Percentiles rank a stretch among this genome's conserved stretches.
Conservation (phyloP, 331 rosid genomes). For the Malus hybrid region DNA sequence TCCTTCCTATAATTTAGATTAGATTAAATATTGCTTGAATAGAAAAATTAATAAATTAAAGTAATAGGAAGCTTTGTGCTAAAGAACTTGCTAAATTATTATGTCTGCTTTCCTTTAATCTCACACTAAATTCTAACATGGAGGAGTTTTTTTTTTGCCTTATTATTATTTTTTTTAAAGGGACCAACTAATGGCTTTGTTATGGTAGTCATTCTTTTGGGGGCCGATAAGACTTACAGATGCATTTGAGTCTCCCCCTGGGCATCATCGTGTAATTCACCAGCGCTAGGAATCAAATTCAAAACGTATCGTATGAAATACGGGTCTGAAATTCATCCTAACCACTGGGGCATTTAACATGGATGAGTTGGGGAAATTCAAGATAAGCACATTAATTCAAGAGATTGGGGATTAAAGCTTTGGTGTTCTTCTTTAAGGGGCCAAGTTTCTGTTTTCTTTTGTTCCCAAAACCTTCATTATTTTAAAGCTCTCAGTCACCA, state of each 20-base stretch:
- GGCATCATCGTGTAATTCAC: too few relatives aligned
- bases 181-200: rapidly evolving
- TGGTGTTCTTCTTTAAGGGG: slow-evolving; percentile 30
- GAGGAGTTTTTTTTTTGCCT: too few relatives aligned
- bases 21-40: too few relatives aligned
- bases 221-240: too few relatives aligned
- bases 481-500: neutral
- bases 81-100: slow-evolving; percentile 9
- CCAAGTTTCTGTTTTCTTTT: slow-evolving; percentile 2
- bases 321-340: too few relatives aligned
- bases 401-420: slow-evolving; percentile 6
- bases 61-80: neutral
- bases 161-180: too few relatives aligned
- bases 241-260: too few relatives aligned
- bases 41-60: neutral
- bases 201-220: too few relatives aligned
- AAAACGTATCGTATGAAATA: too few relatives aligned
- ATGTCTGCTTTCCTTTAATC: neutral
- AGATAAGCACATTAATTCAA: neutral
- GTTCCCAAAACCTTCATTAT: neutral
- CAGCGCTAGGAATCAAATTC: too few relatives aligned
- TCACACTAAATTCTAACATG: neutral
- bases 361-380: neutral
- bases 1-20: too few relatives aligned
- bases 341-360: neutral